phyloP scores from a whole-genome alignment of 495 filamentous ascomycete species.

The Arthonia radiata region DNA sequence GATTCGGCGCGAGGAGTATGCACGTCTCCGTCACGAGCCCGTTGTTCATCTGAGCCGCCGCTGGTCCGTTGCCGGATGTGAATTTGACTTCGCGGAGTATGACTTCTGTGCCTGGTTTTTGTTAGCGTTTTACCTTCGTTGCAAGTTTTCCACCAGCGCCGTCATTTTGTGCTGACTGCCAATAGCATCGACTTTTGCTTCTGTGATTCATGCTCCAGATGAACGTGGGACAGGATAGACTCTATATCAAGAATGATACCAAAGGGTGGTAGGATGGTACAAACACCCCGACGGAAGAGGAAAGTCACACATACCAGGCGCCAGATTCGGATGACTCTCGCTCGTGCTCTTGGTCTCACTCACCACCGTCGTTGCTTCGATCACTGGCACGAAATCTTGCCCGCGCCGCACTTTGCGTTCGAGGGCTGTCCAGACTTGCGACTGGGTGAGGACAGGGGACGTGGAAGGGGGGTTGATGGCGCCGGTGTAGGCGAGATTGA shows the following conservation, averaged over 20 bases:
- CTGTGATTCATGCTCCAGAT: no score
- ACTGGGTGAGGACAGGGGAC: constrained; percentile 16
- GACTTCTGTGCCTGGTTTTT: neutral
- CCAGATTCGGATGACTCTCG: no score
- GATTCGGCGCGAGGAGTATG: neutral
- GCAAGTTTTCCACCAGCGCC: no score
- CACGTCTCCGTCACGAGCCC: constrained; percentile 4
- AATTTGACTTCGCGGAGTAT: constrained; percentile 4
- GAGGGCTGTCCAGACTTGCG: constrained; percentile 26
- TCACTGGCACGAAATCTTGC: constrained; percentile 25
- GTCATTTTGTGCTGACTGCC: no score
- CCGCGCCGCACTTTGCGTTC: constrained; percentile 24
- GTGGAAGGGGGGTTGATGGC: constrained; percentile 24
- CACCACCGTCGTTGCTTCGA: constrained; percentile 18
- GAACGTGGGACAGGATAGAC: no score
- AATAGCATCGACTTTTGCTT: no score
- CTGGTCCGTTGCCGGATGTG: constrained; percentile 2
- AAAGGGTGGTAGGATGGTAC: no score
- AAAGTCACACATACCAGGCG: no score
- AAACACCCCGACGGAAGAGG: no score
- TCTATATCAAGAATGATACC: no score
- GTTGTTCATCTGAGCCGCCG: constrained; percentile 1
- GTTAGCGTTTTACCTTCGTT: no score
- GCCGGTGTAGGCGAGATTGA: constrained; percentile 24
- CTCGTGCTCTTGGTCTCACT: no score